These are phyloP conservation scores for Elaeagnus macrophylla DNA, from an alignment of 306 rosid genomes.

Conservation along the genomic window DNA sequence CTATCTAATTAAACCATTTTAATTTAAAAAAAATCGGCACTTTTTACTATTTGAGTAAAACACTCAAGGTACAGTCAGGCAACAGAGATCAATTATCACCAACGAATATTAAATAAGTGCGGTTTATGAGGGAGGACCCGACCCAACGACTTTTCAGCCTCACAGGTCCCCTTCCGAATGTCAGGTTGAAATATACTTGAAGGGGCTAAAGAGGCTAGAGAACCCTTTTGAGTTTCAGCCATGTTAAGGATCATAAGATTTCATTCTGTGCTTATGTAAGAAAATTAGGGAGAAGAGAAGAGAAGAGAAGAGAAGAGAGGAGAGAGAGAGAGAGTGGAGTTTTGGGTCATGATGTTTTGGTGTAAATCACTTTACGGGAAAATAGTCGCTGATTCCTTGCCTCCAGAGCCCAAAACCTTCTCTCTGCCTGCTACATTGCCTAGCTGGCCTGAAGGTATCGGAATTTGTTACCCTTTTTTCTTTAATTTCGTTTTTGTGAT, in stretches of 20 bases:
- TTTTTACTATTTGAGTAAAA: too few species aligned
- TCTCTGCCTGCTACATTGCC: slow-evolving; percentile 54
- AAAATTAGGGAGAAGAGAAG: not conserved
- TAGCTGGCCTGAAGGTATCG: slow-evolving; percentile 60
- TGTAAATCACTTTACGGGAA: slow-evolving; percentile 38
- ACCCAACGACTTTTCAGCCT: not conserved
- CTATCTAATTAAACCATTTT: too few species aligned
- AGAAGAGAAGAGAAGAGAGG: too few species aligned
- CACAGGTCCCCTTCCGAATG: too few species aligned
- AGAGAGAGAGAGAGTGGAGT: slow-evolving; percentile 3
- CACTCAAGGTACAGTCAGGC: too few species aligned
- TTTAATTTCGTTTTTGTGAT: slow-evolving; percentile 3
- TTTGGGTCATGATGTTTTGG: slow-evolving; percentile 28
- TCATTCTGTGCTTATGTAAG: not conserved
- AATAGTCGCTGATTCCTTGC: slow-evolving; percentile 12
- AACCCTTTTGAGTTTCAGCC: not conserved
- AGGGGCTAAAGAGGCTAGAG: not conserved
- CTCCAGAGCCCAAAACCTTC: slow-evolving; percentile 30
- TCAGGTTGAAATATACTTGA: not conserved
- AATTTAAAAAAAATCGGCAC: too few species aligned
- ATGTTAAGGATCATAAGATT: not conserved
- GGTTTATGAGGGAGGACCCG: not conserved
- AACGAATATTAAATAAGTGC: not conserved
- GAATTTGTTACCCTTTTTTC: not conserved
- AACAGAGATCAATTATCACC: too few species aligned